Evolutionary conservation across 148 eudicot genomes (phyloP), one percentile per base, ranked within the genome.

Genomic region (Cornus kousa): DNA sequence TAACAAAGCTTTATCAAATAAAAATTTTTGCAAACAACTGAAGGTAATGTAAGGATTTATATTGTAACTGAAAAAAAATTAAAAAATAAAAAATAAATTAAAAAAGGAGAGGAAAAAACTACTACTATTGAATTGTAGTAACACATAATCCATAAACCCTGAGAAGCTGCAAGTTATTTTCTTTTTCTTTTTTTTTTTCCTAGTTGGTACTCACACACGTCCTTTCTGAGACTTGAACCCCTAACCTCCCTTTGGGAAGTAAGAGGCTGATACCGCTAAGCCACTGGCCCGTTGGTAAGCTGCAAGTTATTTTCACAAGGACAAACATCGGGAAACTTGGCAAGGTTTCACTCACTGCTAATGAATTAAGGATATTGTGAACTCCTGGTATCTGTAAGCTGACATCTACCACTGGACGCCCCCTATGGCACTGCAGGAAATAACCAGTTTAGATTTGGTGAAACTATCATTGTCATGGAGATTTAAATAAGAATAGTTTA

Each of bases 301-400:
- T 43, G 33, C 9, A 22, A 71, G 19, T 32, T 31, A 68, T 33
- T 68, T 68, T 33, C 59, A 68, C 3, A 68, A 68, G 9, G 32
- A 68, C 7, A 68, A 68, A 68, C 12, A 14, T 68, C 12, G 19
- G 39, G 48, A 43, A 70, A 28, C 33, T 14, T 20, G n/a, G 7
- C 28, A 60, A 33, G 48, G 37, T 33, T 32, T 17, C 24, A 77
- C 79, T 77, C 73, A 77, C 79, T 31, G 79, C 79, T 69, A 77
- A 77, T 2, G 65, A 77, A 50, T 77, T 77, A 50, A 77, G 66
- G 57, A 77, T 64, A 68, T 68, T 50, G 46, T 68, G 73, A 50
- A 77, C 73, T 55, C 79, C 79, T 64, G 79, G 79, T 33, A 68
- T 67, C 59, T 46, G 79, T 19, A 77, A 23, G 79, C 79, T 77